Percentiles rank a stretch among this genome's conserved stretches.
These are phyloP conservation scores for Triangularia verruculosa DNA, from an alignment of 2,329 filamentous ascomycete genomes.

Conservation along the genomic window DNA sequence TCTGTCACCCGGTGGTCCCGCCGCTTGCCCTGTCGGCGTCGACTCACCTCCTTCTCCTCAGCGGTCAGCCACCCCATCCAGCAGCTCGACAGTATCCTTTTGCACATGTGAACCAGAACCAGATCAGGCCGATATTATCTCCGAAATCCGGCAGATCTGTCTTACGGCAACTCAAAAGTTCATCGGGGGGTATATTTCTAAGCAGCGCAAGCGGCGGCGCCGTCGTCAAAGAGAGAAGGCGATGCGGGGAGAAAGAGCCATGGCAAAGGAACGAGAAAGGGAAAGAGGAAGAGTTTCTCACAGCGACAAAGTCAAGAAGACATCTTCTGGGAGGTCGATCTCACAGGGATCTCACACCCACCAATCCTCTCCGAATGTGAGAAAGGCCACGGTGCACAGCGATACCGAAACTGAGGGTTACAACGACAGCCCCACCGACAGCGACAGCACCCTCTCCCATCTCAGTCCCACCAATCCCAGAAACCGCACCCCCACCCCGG, in stretches of 20 bases:
- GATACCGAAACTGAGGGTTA: not conserved
- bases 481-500: not conserved
- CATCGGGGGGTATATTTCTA: not conserved
- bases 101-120: not conserved
- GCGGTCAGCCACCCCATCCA: not conserved
- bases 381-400: not conserved
- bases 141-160: slow-evolving; percentile 11
- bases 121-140: not conserved
- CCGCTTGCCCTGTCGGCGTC: not conserved
- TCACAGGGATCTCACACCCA: not conserved
- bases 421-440: not conserved
- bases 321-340: not conserved
- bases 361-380: not conserved
- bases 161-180: slow-evolving; percentile 16
- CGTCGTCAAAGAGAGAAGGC: not conserved
- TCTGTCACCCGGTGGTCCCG: not conserved
- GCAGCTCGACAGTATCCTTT: not conserved
- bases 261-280: not conserved
- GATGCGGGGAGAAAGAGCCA: not conserved
- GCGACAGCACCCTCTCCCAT: not conserved
- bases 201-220: not conserved
- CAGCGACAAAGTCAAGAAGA: not conserved
- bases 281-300: not conserved
- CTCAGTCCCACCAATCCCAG: not conserved
- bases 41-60: not conserved